Conservation (phyloP, 352 stramenopile species). For the Aphanomyces invadans region DNA sequence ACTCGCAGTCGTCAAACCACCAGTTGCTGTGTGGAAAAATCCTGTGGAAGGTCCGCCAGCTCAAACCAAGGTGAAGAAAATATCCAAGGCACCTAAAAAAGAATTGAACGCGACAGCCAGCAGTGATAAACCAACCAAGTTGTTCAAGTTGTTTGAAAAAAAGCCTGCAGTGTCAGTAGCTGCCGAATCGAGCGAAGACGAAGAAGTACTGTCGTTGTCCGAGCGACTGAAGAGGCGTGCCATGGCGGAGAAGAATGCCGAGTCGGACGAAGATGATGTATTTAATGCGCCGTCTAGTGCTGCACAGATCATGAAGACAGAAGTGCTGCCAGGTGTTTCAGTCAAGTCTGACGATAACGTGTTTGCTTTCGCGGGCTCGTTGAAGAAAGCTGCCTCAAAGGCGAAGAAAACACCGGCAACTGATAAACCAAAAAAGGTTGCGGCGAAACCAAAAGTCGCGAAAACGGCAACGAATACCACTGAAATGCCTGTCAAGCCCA, state of each 20-base stretch:
- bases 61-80: conserved; percentile 31
- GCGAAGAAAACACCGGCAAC: background rate
- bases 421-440: background rate
- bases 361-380: conserved; percentile 43
- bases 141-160: conserved; percentile 39
- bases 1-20: background rate
- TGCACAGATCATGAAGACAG: conserved; percentile 20
- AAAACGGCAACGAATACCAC: background rate
- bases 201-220: conserved; percentile 65
- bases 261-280: conserved; percentile 39
- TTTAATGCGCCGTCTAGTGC: conserved; percentile 43
- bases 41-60: conserved; percentile 4
- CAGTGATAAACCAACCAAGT: conserved; percentile 13
- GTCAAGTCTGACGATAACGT: conserved; percentile 42
- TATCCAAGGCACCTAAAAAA: conserved; percentile 30
- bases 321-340: conserved; percentile 25
- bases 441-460: conserved; percentile 32
- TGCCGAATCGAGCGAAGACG: conserved; percentile 32
- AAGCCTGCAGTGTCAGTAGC: conserved; percentile 27
- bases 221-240: conserved; percentile 43
- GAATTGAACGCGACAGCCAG: background rate
- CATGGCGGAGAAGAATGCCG: conserved; percentile 16
- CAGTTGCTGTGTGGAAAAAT: conserved; percentile 6
- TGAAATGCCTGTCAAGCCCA: conserved; percentile 25
- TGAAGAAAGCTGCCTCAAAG: conserved; percentile 8